Evolutionary conservation across 2,329 filamentous ascomycete species (phyloP), one percentile per base, ranked within the genome.

Genomic region (Xylaria multiplex): DNA sequence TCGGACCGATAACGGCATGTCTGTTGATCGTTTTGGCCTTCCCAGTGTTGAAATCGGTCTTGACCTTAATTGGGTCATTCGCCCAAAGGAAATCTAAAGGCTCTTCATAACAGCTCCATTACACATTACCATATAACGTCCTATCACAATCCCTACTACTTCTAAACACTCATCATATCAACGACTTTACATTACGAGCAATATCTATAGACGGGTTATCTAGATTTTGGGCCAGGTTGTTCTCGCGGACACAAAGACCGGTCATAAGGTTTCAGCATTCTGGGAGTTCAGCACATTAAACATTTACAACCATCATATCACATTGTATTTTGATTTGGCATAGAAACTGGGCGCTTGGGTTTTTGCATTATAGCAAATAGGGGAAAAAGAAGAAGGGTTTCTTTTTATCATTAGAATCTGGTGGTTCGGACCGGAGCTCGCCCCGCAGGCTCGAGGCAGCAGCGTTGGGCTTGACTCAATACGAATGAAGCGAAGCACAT

Each of bases 1-100:
- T 3, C 70, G 72, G 32, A 70, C 68, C 37, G 74, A 73, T 11
- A 71, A 69, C n/a, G 71, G 68, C 13, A 63, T 75, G 16, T 67
- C 72, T 1, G 62, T 73, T 14, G 70, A 69, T 16, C 70, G 77
- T 49, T 73, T 76, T 27, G 68, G 63, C 30, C 75, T 74, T 22
- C 73, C 73, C 13, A 74, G 74, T 11, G 71, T 77, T 14, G 76
- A 77, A 55, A 71, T 74, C 6, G 74, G 77, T n/a, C 65, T 80
- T 11, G 76, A 80, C 35, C 67, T 82, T 7, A 79, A 82, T 60
- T 86, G 84, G 84, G 77, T 81, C 27, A 84, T 87, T 67, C 77
- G 78, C 16, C 55, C 55, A 16, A 67, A 65, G 45, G n/a, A 22
- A 3, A n/a, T 65, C 13, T 63, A 64, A 19, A 19, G 35, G n/a